Evolutionary conservation across 805 yeast genomes (phyloP).

Genomic region (Saccharomycodes ludwigii): DNA sequence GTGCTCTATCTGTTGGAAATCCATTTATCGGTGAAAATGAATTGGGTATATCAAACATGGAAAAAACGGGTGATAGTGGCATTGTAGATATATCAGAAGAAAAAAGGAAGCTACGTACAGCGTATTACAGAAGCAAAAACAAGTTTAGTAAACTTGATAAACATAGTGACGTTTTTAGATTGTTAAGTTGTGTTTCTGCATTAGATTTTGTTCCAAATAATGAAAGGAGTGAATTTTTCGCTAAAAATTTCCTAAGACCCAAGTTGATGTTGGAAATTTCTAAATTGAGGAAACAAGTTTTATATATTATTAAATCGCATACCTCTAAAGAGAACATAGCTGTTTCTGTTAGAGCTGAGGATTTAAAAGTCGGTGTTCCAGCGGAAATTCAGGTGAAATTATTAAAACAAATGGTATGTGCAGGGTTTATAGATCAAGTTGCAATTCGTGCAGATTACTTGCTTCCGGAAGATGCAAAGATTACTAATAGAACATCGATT

Average conservation of each 20-base stretch:
- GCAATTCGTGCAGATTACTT: constrained; percentile 72
- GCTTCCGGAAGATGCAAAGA: constrained; percentile 45
- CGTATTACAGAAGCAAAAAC: constrained; percentile 46
- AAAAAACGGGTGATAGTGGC: constrained; percentile 7
- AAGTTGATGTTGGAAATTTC: constrained; percentile 78
- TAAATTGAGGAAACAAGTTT: constrained; percentile 70
- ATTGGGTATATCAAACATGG: constrained; percentile 35
- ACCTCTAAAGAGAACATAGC: constrained; percentile 52
- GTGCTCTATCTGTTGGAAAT: constrained; percentile 88
- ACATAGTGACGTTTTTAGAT: constrained; percentile 60
- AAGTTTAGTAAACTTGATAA: constrained; percentile 58
- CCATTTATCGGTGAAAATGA: constrained; percentile 73
- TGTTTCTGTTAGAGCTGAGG: constrained; percentile 27
- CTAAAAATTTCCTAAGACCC: constrained; percentile 54
- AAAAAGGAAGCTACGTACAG: constrained; percentile 31
- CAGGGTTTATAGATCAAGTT: constrained; percentile 87
- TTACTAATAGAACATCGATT: constrained; percentile 46
- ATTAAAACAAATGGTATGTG: constrained; percentile 80
- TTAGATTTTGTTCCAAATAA: constrained; percentile 55
- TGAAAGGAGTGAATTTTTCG: constrained; percentile 36
- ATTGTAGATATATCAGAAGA: constrained; percentile 20
- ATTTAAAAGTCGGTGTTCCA: constrained; percentile 54
- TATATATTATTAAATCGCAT: constrained; percentile 58
- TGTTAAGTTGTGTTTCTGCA: constrained; percentile 79
- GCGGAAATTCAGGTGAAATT: constrained; percentile 56